These are phyloP conservation scores for Globisporangium solare DNA, from an alignment of 352 stramenopile genomes.

Conservation along the genomic window DNA sequence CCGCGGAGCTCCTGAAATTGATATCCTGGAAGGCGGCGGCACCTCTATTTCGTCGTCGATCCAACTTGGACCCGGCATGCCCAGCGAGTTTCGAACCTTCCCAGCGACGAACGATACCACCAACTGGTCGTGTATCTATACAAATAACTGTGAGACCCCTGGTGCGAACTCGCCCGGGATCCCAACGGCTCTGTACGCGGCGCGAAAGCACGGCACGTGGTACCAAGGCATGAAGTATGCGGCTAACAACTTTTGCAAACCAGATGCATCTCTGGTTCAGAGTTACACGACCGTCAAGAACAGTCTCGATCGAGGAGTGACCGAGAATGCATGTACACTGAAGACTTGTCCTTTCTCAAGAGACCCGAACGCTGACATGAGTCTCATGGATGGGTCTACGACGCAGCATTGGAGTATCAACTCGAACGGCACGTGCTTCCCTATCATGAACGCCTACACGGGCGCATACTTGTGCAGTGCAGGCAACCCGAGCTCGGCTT, in stretches of 20 bases:
- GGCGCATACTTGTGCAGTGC: conserved; percentile 53
- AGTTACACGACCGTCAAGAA: conserved; percentile 33
- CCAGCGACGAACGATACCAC: conserved; percentile 38
- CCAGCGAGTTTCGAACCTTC: too few species aligned
- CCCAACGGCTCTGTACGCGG: too few species aligned
- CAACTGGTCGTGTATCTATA: conserved; percentile 45
- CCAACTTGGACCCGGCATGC: too few species aligned
- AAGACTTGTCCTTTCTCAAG: conserved; percentile 37
- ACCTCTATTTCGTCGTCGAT: too few species aligned
- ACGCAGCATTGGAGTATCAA: conserved; percentile 52
- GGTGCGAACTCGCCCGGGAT: conserved; percentile 23
- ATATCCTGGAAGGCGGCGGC: too few species aligned
- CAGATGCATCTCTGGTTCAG: conserved; percentile 14
- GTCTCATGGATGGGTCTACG: conserved; percentile 24
- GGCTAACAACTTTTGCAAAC: too few species aligned
- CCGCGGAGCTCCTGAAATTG: too few species aligned
- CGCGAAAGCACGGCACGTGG: too few species aligned
- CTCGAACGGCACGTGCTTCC: conserved; percentile 56
- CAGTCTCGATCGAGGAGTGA: conserved; percentile 33
- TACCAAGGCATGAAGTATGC: too few species aligned
- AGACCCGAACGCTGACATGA: conserved; percentile 46
- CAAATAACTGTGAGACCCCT: conserved; percentile 17
- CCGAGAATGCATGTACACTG: conserved; percentile 38
- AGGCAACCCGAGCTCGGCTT: conserved; percentile 35
- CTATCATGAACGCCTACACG: conserved; percentile 52